These are phyloP conservation scores for Alternaria novae-zelandiae DNA, from an alignment of 2,329 filamentous ascomycete species.

Conservation along the genomic window DNA sequence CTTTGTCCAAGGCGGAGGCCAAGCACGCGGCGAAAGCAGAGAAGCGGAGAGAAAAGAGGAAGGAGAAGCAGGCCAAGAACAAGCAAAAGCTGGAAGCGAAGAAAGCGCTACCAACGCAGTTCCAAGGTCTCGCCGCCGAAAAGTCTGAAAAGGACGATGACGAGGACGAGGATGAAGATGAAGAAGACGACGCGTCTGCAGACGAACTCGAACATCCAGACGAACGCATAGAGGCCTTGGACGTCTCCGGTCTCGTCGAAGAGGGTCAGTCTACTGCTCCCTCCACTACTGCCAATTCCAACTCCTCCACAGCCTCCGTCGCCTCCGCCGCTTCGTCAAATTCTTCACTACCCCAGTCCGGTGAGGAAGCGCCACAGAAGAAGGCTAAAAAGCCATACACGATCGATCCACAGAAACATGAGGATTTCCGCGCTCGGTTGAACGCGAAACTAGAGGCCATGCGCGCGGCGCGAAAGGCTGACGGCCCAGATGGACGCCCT, in stretches of 20 bases:
- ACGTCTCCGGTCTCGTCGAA: conserved; percentile 47
- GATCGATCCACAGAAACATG: conserved; percentile 62
- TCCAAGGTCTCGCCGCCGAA: conserved; percentile 30
- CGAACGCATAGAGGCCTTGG: conserved; percentile 42
- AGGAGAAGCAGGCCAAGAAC: conserved; percentile 52
- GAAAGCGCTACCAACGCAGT: conserved; percentile 40
- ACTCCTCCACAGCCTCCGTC: conserved; percentile 50
- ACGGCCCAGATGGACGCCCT: conserved; percentile 79
- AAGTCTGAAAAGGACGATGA: conserved; percentile 34
- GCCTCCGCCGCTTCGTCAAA: conserved; percentile 54
- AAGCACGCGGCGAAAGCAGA: conserved; percentile 53
- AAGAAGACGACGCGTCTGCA: conserved; percentile 28
- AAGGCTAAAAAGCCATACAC: conserved; percentile 41
- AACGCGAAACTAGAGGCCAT: conserved; percentile 84
- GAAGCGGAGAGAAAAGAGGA: conserved; percentile 55
- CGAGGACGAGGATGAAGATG: conserved; percentile 24
- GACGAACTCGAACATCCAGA: conserved; percentile 35
- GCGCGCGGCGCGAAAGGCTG: conserved; percentile 84
- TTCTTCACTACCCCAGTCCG: conserved; percentile 52
- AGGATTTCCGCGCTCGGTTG: conserved; percentile 77
- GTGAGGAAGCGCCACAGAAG: conserved; percentile 29
- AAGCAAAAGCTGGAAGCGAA: conserved; percentile 45
- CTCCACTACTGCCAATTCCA: conserved; percentile 42
- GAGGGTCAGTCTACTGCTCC: conserved; percentile 44
- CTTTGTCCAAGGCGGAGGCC: conserved; percentile 45